A percentile compares a stretch with the other conserved stretches of the same genome.
Conservation (phyloP, 192 early-diverging fungal species). For the Chytriomyces sp. region DNA sequence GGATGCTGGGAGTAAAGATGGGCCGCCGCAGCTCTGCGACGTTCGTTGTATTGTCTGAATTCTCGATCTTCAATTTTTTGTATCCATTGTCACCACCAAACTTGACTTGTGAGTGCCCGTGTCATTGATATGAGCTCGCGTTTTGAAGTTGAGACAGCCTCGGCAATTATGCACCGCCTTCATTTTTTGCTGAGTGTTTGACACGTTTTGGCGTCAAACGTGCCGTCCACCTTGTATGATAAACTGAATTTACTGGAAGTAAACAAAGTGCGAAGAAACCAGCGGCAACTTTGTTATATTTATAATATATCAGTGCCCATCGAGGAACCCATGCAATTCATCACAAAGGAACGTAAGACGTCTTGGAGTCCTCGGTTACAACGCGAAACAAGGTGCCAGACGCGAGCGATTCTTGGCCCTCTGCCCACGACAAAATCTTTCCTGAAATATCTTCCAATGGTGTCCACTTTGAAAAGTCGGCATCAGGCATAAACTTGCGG, state of each 20-base stretch:
- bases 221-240: not conserved
- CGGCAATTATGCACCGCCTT: not conserved
- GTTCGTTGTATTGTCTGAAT: no score
- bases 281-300: not conserved
- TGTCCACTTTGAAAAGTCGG: slow-evolving; percentile 86
- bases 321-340: not conserved
- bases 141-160: not conserved
- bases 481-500: slow-evolving; percentile 81
- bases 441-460: slow-evolving; percentile 73
- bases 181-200: not conserved
- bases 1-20: no score
- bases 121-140: not conserved
- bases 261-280: not conserved
- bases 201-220: not conserved
- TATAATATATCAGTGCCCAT: not conserved
- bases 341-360: slow-evolving; percentile 55
- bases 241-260: not conserved
- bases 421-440: slow-evolving; percentile 69
- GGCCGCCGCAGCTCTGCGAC: no score
- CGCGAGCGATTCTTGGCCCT: slow-evolving; percentile 46
- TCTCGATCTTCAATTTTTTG: no score
- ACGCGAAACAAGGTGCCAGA: slow-evolving; percentile 71
- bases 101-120: not conserved
- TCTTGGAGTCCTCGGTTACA: slow-evolving; percentile 62
- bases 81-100: no score